Evolutionary conservation across 768 basidiomycete species (phyloP), one percentile per base, ranked within the genome.

Genomic region (Leucocoprinus birnbaumii): DNA sequence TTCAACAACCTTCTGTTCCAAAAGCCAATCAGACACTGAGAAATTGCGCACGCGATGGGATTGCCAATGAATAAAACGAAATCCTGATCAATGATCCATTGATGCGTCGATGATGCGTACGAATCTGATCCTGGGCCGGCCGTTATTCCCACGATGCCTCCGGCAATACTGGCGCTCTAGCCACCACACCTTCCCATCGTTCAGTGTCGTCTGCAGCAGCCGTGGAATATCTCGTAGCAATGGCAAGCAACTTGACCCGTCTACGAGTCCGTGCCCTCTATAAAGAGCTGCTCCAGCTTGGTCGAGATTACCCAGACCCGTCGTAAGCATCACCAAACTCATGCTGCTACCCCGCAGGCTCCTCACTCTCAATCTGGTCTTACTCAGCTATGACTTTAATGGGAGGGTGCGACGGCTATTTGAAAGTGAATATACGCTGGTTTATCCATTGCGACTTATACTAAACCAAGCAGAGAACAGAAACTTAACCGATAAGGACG

Each of bases 281-380:
- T 74, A 94, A 92, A 64, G 89, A 92, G 64, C 78, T 94, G 7
- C 84, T 87, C 60, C 77, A 88, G 53, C 79, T 94, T 1, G 90
- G 91, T 3, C 78, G 86, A 56, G 89, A 93, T 45, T 91, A 92
- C 60, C 87, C 87, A 34, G 91, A 94, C 65, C 84, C 89, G 44
- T 79, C 81, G 91, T 92, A 63, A 68, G 84, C 79, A 55, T 54
- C 54, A 57, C 4, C 16, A 16, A n/a, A 4, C 4, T 13, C 48
- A 43, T 27, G 49, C 27, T 37, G 18, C 11, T 41, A 55, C 35
- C 41, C 22, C 19, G 38, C 42, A 40, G 21, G 27, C 21, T 41
- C 44, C 45, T 35, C 56, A 45, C 57, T 57, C 44, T 53, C 18
- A 38, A n/a, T 49, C 50, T 42, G 27, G 27, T 21, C 13, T 58